phyloP scores from a whole-genome alignment of 257 asterid species.

The Ehretia macrophylla region DNA sequence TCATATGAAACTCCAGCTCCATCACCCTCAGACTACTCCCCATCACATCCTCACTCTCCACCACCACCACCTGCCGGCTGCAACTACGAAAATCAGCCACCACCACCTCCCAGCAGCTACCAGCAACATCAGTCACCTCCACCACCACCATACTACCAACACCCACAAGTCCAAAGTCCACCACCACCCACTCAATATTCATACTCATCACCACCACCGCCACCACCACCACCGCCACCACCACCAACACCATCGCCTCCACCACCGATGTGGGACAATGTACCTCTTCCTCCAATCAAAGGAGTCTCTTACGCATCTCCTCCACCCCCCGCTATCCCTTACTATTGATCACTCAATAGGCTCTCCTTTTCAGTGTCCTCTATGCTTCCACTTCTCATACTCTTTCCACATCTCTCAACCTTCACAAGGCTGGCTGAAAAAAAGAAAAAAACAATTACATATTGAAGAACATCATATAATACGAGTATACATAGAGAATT shows the following conservation, averaged over 20 bases:
- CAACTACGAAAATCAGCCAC: slow-evolving; percentile 26
- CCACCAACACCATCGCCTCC: slow-evolving; percentile 35
- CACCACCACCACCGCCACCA: slow-evolving; percentile 27
- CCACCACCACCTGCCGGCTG: slow-evolving; percentile 16
- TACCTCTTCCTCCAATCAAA: slow-evolving; percentile 30
- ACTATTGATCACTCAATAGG: slow-evolving; percentile 27
- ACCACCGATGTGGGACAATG: slow-evolving; percentile 19
- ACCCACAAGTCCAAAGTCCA: slow-evolving; percentile 12
- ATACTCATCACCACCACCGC: slow-evolving; percentile 32
- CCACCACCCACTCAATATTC: too few relatives aligned
- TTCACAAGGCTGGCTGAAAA: neutral
- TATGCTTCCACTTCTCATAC: too few relatives aligned
- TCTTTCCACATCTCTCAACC: slow-evolving; percentile 22
- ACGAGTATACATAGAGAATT: too few relatives aligned
- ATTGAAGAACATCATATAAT: too few relatives aligned
- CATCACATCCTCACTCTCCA: slow-evolving; percentile 10
- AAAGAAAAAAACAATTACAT: too few relatives aligned
- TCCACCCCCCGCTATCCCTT: slow-evolving; percentile 43
- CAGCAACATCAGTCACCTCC: slow-evolving; percentile 18
- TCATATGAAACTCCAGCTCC: slow-evolving; percentile 18
- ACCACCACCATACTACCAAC: slow-evolving; percentile 31
- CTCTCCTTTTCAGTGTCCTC: too few relatives aligned
- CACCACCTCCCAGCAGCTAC: slow-evolving; percentile 24
- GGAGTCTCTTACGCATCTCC: slow-evolving; percentile 42
- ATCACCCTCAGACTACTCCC: slow-evolving; percentile 10